A percentile compares a stretch with the other conserved stretches of the same genome.
Conservation (phyloP, 2,329 filamentous ascomycete species). For the Cercospora janseana region DNA sequence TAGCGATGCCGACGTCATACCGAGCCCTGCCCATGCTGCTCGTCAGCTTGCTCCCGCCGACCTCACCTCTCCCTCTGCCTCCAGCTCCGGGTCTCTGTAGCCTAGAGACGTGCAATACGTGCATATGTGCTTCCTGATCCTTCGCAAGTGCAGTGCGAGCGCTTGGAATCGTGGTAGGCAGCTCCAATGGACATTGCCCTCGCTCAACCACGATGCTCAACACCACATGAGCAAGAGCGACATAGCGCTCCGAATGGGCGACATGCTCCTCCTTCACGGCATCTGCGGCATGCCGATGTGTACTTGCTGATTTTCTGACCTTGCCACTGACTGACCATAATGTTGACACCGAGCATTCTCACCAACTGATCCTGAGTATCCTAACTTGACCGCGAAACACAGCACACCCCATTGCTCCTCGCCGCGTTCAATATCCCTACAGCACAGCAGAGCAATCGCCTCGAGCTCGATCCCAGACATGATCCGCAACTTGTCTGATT, state of each 20-base stretch:
- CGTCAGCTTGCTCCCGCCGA: too few species aligned
- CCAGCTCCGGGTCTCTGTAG: too few species aligned
- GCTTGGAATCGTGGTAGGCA: neutral
- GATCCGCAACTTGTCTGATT: constrained; percentile 24
- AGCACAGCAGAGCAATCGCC: constrained; percentile 16
- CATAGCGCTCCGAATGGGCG: neutral
- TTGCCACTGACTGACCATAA: neutral
- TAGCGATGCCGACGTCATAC: too few species aligned
- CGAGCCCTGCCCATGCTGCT: too few species aligned
- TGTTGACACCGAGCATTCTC: too few species aligned
- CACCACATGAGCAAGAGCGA: neutral
- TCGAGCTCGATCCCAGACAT: constrained; percentile 20
- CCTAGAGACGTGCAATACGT: too few species aligned
- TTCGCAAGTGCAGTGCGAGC: neutral
- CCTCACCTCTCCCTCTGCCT: too few species aligned
- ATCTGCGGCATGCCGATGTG: neutral
- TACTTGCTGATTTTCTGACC: neutral
- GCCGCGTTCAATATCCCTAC: constrained; percentile 21
- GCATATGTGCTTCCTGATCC: too few species aligned
- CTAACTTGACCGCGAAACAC: constrained; percentile 8
- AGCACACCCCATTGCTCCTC: constrained; percentile 15
- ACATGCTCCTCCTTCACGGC: constrained; percentile 4
- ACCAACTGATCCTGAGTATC: constrained; percentile 8
- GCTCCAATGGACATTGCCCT: neutral
- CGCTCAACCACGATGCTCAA: neutral